Base-by-base conservation (phyloP, 169 alveolate species). In the Plasmodium gonderi region DNA sequence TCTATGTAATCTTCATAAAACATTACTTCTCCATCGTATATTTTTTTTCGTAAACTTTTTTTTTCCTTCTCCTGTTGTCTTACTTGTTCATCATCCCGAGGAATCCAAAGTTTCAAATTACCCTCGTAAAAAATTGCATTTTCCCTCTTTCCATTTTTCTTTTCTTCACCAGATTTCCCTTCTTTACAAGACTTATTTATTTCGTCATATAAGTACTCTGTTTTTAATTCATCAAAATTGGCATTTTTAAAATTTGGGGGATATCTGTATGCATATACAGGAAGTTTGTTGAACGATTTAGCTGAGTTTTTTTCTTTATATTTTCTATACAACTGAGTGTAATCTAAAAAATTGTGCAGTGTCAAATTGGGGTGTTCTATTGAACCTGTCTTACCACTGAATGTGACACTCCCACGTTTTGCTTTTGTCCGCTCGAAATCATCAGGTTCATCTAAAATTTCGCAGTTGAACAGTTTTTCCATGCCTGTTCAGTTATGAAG, bases 21-120 rank as follows among this genome's bases (percentile, higher is more conserved):
- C 74, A 87, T 87, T 23, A 93, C 95, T 94, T 95, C 97, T 17
- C 97, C 97, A 68, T 92, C 95, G 45, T 91, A 91, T 45, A 95
- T 67, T 20, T 94, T 91, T 79, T 93, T 75, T 20, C 97, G 42
- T 36, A 95, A 91, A 11, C 85, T 44, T 76, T 95, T 95, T 65
- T 90, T 91, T 38, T 80, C 40, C 31, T 51, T 47, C 64, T 9
- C 42, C 20, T 23, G 11, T 23, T 60, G 3, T 23, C 38, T 20
- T 82, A 33, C 1, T 40, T 17, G 17, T 68, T 31, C 33, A 12
- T 23, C 76, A 44, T 40, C 38, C 42, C 31, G 68, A 47, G 76
- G 92, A 47, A 83, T 14, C 31, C 60, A 83, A 45, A 83, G 54
- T 69, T 51, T 47, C 1, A 83, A 47, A 69, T 83, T 42, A 8